Evolutionary conservation across 805 yeast genomes (phyloP).

Genomic region (Barnettozyma siamensis): DNA sequence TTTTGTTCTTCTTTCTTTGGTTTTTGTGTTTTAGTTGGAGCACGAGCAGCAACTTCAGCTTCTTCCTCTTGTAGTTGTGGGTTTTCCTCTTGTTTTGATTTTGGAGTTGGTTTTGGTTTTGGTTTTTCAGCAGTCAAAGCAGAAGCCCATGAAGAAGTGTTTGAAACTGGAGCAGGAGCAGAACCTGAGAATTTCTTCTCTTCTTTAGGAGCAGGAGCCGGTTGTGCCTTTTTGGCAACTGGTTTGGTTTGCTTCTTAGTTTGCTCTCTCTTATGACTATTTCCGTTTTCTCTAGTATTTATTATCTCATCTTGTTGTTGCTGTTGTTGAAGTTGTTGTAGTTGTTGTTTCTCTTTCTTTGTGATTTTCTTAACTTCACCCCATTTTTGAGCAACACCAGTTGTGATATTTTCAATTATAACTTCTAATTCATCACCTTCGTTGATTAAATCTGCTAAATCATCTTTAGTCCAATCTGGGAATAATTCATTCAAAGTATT

Average conservation of each 20-base stretch:
- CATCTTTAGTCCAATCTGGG: slow-evolving; percentile 92
- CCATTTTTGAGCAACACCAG: slow-evolving; percentile 89
- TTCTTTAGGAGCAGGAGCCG: slow-evolving; percentile 16
- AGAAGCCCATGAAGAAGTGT: slow-evolving; percentile 25
- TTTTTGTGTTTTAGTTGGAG: slow-evolving; percentile 7
- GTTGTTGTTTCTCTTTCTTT: slow-evolving; percentile 48
- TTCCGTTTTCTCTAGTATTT: slow-evolving; percentile 19
- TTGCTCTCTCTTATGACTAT: slow-evolving; percentile 9
- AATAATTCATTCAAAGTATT: slow-evolving; percentile 73
- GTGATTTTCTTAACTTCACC: slow-evolving; percentile 75
- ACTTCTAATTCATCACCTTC: slow-evolving; percentile 75
- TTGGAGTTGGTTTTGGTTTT: slow-evolving; percentile 14
- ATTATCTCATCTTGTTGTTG: slow-evolving; percentile 15
- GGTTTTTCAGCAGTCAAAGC: slow-evolving; percentile 23
- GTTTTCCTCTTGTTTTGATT: slow-evolving; percentile 12
- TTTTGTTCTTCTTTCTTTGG: slow-evolving; percentile 12
- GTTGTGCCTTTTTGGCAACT: slow-evolving; percentile 10
- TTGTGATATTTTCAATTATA: slow-evolving; percentile 81
- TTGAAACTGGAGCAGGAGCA: slow-evolving; percentile 15
- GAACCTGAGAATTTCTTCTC: slow-evolving; percentile 16
- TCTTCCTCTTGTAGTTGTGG: slow-evolving; percentile 9
- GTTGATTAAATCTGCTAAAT: slow-evolving; percentile 64
- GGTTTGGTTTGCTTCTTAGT: slow-evolving; percentile 10
- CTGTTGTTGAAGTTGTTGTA: slow-evolving; percentile 14
- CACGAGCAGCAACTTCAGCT: not conserved